These are phyloP conservation scores for Carex arenaria DNA, from an alignment of 202 grass and related monocot genomes.

Conservation along the genomic window DNA sequence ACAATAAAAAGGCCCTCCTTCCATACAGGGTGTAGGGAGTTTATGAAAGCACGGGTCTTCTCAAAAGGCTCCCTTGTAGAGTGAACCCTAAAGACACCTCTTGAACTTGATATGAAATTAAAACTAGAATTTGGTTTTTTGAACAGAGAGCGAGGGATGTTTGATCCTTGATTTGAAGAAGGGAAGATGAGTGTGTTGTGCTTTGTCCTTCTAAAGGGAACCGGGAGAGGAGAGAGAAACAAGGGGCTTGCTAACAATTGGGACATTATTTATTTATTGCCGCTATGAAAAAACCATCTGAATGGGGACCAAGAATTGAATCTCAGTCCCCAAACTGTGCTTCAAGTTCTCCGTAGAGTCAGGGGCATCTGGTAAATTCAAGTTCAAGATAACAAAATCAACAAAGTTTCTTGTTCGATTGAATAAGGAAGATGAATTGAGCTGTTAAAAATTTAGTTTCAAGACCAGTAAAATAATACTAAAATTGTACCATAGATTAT, in stretches of 20 bases:
- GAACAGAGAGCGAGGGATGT: constrained; percentile 26
- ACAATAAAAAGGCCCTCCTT: constrained; percentile 84
- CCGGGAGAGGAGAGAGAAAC: constrained; percentile 24
- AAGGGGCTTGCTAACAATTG: constrained; percentile 13
- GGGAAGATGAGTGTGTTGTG: constrained; percentile 28
- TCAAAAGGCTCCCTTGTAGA: constrained; percentile 25
- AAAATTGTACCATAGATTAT: too few species aligned
- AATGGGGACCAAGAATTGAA: constrained; percentile 51
- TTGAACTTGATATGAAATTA: constrained; percentile 22
- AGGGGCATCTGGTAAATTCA: constrained; percentile 24
- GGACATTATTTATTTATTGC: constrained; percentile 31
- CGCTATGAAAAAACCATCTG: constrained; percentile 17
- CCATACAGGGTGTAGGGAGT: constrained; percentile 55
- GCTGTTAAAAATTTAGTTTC: too few species aligned
- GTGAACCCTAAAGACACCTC: constrained; percentile 31
- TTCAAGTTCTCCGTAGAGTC: constrained; percentile 1
- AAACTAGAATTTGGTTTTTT: constrained; percentile 25
- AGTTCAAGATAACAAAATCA: background rate
- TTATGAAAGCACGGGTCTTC: constrained; percentile 47
- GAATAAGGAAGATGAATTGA: too few species aligned
- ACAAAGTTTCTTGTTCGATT: background rate
- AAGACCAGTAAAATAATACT: too few species aligned
- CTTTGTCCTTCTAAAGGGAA: constrained; percentile 9
- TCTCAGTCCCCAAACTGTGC: constrained; percentile 38
- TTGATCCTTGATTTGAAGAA: constrained; percentile 27